Percentiles rank a stretch among this genome's conserved stretches.
These are phyloP conservation scores for Coemansia sp. DNA, from an alignment of 192 early-diverging fungal genomes.

Conservation along the genomic window DNA sequence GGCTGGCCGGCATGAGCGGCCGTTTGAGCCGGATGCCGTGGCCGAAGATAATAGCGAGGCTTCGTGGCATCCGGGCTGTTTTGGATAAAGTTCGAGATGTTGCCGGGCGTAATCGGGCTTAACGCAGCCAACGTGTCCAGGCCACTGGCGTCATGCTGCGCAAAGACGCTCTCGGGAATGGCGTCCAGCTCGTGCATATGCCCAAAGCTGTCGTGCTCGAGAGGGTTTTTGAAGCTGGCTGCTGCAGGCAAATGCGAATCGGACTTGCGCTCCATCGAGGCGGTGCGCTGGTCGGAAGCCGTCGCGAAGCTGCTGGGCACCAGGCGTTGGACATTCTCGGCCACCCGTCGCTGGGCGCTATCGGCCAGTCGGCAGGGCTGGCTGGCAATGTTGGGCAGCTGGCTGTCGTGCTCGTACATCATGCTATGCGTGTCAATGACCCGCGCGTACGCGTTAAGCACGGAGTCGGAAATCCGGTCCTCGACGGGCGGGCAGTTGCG, in stretches of 20 bases:
- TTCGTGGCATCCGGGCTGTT: too few relatives aligned
- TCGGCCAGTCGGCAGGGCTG: not conserved
- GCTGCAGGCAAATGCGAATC: not conserved
- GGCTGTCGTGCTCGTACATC: not conserved
- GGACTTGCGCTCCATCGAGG: not conserved
- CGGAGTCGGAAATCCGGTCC: not conserved
- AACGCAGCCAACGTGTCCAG: not conserved
- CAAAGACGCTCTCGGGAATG: too few relatives aligned
- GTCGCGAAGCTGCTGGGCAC: not conserved
- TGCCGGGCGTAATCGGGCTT: not conserved
- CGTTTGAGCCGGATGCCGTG: not conserved
- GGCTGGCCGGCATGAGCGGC: not conserved
- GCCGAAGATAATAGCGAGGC: not conserved
- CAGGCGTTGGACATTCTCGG: not conserved
- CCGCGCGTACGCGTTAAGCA: not conserved
- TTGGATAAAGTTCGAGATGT: slow-evolving; percentile 2
- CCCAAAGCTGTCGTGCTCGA: too few relatives aligned
- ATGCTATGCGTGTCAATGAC: slow-evolving; percentile 7
- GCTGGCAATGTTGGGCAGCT: not conserved
- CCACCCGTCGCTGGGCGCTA: not conserved
- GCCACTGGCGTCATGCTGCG: too few relatives aligned
- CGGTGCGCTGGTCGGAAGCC: not conserved
- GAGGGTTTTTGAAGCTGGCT: too few relatives aligned
- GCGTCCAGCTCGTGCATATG: too few relatives aligned
- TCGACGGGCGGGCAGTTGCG: slow-evolving; percentile 1